phyloP scores from a whole-genome alignment of 345 rosid species.

The Pistacia vera region DNA sequence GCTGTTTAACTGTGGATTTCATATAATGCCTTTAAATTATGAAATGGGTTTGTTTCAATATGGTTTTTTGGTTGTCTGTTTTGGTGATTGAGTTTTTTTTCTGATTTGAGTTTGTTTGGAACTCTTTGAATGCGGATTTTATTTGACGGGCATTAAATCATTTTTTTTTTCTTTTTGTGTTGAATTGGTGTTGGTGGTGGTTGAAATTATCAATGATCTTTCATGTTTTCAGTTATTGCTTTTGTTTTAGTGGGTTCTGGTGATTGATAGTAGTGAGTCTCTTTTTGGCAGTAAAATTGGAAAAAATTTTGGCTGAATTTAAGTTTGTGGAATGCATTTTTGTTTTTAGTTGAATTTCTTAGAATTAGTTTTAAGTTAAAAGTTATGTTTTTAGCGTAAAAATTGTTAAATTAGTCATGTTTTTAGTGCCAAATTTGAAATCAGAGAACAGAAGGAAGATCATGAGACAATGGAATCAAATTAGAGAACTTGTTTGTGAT shows the following conservation, averaged over 20 bases:
- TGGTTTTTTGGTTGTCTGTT: neutral
- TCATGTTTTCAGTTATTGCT: neutral
- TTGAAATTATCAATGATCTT: neutral
- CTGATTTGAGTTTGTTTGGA: neutral
- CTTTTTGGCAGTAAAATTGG: neutral
- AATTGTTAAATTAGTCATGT: neutral
- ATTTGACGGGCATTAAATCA: neutral
- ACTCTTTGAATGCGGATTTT: neutral
- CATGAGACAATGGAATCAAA: neutral
- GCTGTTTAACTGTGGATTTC: slow-evolving; percentile 1
- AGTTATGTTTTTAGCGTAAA: neutral
- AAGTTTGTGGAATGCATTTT: neutral
- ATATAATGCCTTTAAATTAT: slow-evolving; percentile 10
- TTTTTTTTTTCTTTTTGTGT: neutral
- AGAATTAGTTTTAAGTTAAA: neutral
- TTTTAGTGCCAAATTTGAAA: neutral
- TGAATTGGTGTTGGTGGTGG: neutral
- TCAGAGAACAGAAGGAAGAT: too few relatives aligned
- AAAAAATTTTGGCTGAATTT: neutral
- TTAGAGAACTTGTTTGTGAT: neutral
- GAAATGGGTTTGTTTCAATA: slow-evolving; percentile 4
- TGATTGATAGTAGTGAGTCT: neutral
- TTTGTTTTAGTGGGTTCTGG: neutral
- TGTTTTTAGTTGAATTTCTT: neutral
- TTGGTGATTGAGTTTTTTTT: neutral